These are phyloP conservation scores for Venturia carpophila DNA, from an alignment of 2,329 filamentous ascomycete species.

Conservation along the genomic window DNA sequence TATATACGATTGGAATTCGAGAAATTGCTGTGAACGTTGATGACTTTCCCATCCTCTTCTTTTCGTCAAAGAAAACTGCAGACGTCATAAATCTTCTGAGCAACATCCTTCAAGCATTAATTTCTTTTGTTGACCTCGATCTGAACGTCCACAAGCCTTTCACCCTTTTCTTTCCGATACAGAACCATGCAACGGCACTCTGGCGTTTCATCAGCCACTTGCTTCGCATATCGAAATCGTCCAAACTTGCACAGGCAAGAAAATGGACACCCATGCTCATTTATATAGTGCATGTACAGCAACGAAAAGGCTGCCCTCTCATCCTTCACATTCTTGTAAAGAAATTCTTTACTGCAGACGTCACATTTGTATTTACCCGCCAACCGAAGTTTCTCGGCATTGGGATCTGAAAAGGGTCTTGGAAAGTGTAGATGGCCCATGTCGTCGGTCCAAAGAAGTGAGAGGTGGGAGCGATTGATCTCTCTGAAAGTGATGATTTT, in stretches of 20 bases:
- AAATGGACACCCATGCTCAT: neutral
- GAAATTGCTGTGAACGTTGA: too few relatives aligned
- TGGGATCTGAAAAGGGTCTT: neutral
- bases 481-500: neutral
- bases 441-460: neutral
- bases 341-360: neutral
- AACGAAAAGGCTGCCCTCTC: neutral
- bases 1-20: too few relatives aligned
- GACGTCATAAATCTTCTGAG: too few relatives aligned
- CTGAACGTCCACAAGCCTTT: neutral
- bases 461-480: neutral
- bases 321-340: neutral
- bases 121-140: neutral
- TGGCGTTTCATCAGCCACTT: neutral
- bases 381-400: neutral
- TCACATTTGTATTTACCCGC: neutral
- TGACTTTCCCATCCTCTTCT: too few relatives aligned
- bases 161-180: neutral
- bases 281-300: neutral
- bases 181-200: neutral
- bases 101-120: too few relatives aligned
- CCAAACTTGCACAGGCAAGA: neutral
- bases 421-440: neutral
- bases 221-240: neutral
- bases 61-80: too few relatives aligned